Evolutionary conservation across 2,329 filamentous ascomycete genomes (phyloP).

Genomic region (Podosphaera xanthii): DNA sequence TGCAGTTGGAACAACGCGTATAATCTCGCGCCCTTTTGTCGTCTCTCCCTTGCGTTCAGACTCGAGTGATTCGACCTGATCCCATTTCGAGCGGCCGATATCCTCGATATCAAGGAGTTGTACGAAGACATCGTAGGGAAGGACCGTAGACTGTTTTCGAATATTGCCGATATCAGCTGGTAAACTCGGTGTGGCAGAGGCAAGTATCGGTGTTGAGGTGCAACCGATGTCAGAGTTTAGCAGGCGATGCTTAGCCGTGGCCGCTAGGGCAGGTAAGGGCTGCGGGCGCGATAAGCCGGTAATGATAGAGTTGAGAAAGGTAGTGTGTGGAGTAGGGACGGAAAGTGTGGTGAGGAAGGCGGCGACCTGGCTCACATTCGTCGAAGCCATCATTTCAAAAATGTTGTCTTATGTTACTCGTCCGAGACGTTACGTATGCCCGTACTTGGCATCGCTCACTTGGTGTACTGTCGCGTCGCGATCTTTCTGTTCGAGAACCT

Average conservation of each 20-base stretch:
- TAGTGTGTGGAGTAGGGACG: constrained; percentile 8
- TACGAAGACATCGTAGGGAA: constrained; percentile 43
- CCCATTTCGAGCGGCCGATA: constrained; percentile 57
- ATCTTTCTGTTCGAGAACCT: too few species aligned
- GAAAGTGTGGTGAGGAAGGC: constrained; percentile 5
- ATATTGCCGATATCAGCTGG: constrained; percentile 34
- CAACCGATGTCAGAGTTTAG: constrained; percentile 49
- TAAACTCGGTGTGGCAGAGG: constrained; percentile 25
- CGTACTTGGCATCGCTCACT: too few species aligned
- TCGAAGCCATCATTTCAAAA: neutral
- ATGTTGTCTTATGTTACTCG: neutral
- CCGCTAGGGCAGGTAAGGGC: constrained; percentile 28
- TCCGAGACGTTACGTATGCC: too few species aligned
- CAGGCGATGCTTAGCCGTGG: constrained; percentile 61
- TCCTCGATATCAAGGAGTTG: constrained; percentile 80
- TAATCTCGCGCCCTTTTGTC: constrained; percentile 56
- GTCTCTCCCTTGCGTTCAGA: constrained; percentile 48
- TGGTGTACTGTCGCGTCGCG: too few species aligned
- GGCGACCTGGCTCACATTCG: constrained; percentile 8
- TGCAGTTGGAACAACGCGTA: constrained; percentile 38
- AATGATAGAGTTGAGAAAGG: constrained; percentile 8
- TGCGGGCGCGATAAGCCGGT: constrained; percentile 2
- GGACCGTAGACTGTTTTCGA: constrained; percentile 27
- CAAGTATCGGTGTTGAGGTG: constrained; percentile 28
- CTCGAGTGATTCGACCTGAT: constrained; percentile 67